Base-by-base conservation (phyloP, 495 filamentous ascomycete genomes). In the Aspergillus cristatus region DNA sequence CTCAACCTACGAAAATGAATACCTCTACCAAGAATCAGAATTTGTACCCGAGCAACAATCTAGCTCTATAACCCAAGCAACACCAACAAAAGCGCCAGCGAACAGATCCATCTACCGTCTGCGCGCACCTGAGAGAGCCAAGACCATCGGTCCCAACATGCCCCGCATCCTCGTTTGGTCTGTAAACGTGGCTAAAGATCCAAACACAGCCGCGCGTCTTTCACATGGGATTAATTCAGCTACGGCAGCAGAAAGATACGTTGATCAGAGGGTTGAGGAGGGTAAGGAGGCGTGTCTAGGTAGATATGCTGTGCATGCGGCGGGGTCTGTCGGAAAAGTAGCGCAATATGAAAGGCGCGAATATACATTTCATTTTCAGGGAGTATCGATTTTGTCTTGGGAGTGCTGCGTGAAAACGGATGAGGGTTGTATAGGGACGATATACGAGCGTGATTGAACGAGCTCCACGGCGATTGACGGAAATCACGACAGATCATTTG, bases 341-440 rank as follows among this genome's bases (percentile, higher is more conserved):
- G n/a, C n/a, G n/a, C 31, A 4, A 0, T 42, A 43, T 24, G 41
- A 48, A n/a, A n/a, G n/a, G 20, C 8, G 8, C 8, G 4, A 4
- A 6, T 64, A 61, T 45, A 40, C 30, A 6, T 64, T 65, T 32
- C 37, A 52, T 14, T 47, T 64, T n/a, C 34, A 53, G 14, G 56
- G 61, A 0, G 61, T 67, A 30, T 48, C 51, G 0, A 58, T 67
- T 7, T 18, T 29, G 0, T 43, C 34, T 1, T 67, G 63, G 63
- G 39, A 54, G 25, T 45, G 48, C 35, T 25, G 11, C 14, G 14
- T 37, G 14, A 17, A 26, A 13, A 17, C 22, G 26, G 13, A 10
- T 22, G 40, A 14, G 10, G 34, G 34, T 17, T 14, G 22, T 24
- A 14, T 28, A 14, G 11, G 20, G 24, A 37, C 36, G 4, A 14